phyloP scores from a whole-genome alignment of 139 green algal genomes.

The Chlorella sp. region DNA sequence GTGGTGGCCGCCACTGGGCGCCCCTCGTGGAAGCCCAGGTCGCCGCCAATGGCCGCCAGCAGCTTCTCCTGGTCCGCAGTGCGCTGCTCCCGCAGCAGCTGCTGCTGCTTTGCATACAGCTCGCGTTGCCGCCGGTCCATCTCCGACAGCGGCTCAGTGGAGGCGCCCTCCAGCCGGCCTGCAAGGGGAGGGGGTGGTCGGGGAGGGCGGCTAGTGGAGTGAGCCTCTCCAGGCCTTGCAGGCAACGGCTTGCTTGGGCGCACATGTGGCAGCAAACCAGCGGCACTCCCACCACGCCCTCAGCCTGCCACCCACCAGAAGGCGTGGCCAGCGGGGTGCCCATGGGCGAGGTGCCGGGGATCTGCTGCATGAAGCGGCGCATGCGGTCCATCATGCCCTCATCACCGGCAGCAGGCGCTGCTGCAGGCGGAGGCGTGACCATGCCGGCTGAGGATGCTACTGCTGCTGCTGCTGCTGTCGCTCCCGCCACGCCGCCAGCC shows the following conservation, averaged over 20 bases:
- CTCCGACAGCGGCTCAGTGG: conserved; percentile 60
- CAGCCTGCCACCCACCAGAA: neutral
- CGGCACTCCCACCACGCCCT: too few species aligned
- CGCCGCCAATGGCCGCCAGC: conserved; percentile 66
- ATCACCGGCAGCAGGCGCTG: neutral
- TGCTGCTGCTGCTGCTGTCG: conserved; percentile 24
- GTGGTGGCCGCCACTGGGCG: conserved; percentile 89
- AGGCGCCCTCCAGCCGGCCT: neutral
- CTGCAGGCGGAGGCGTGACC: neutral
- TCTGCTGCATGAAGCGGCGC: conserved; percentile 48
- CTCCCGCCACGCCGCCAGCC: neutral
- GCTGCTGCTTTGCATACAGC: conserved; percentile 87
- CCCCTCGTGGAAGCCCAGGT: conserved; percentile 87
- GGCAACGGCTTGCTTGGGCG: too few species aligned
- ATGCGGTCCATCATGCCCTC: conserved; percentile 59
- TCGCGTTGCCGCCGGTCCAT: conserved; percentile 82
- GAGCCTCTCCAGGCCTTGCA: too few species aligned
- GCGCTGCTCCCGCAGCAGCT: conserved; percentile 87
- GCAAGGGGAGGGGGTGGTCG: neutral
- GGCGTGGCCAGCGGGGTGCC: conserved; percentile 24
- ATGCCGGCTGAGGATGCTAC: neutral
- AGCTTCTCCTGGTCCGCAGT: conserved; percentile 89
- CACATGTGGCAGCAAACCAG: neutral
- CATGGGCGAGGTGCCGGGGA: conserved; percentile 22
- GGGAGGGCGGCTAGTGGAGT: too few species aligned